Evolutionary conservation across 176 grass and related monocot genomes (phyloP).

Genomic region (Paspalum notatum): DNA sequence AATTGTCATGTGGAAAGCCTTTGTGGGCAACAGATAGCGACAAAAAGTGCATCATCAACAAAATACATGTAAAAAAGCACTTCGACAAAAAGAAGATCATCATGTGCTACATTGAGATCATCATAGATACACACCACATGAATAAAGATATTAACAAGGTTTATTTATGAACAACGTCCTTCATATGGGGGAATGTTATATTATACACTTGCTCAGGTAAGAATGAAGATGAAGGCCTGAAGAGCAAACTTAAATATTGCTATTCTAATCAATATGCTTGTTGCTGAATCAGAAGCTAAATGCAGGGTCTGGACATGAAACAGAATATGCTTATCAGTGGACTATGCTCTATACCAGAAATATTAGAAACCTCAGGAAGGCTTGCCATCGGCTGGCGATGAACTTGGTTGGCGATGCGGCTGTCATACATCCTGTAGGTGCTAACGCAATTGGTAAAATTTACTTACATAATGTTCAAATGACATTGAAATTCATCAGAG

Average conservation of each 20-base stretch:
- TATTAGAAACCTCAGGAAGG: conserved; percentile 33
- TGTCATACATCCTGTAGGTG: conserved; percentile 48
- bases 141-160: background rate
- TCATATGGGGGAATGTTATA: background rate
- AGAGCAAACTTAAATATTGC: background rate
- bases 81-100: background rate
- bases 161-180: background rate
- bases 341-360: conserved; percentile 47
- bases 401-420: conserved; percentile 31
- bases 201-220: conserved; percentile 14
- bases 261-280: background rate
- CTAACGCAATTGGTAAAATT: conserved; percentile 37
- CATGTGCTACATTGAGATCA: background rate
- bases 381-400: conserved; percentile 47
- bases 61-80: background rate
- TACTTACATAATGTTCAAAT: conserved; percentile 1
- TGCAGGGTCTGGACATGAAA: background rate
- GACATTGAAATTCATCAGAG: conserved; percentile 17
- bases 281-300: conserved; percentile 15
- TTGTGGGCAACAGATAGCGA: background rate
- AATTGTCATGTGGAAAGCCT: conserved; percentile 27
- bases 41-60: background rate
- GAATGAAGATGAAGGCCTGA: background rate
- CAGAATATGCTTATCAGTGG: background rate
- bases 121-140: background rate